Percentiles rank a stretch among this genome's conserved stretches.
Evolutionary conservation across 1,139 yeast species (phyloP).

Genomic region (Yamadazyma taylorii): DNA sequence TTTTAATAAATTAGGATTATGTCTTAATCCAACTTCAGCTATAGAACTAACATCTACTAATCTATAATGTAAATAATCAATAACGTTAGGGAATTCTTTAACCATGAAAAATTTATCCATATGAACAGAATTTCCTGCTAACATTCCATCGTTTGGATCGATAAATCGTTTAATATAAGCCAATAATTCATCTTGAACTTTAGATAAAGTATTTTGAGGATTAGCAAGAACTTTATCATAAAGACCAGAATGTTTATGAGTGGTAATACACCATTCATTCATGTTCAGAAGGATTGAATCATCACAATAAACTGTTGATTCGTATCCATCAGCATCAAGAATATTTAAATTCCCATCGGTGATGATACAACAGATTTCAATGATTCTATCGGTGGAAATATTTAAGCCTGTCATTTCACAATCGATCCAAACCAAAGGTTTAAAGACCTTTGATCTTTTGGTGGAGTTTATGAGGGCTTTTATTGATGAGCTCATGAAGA

Average conservation of each 20-base stretch:
- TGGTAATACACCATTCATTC: slow-evolving; percentile 84
- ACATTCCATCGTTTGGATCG: slow-evolving; percentile 54
- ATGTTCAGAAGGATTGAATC: slow-evolving; percentile 63
- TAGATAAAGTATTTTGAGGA: slow-evolving; percentile 48
- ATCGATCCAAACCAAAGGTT: slow-evolving; percentile 81
- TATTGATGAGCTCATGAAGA: neutral
- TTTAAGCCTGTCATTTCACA: slow-evolving; percentile 90
- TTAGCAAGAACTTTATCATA: slow-evolving; percentile 65
- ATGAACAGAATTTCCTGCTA: slow-evolving; percentile 92
- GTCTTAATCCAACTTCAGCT: slow-evolving; percentile 77
- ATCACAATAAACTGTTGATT: slow-evolving; percentile 76
- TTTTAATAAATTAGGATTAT: slow-evolving; percentile 62
- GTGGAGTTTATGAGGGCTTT: slow-evolving; percentile 6
- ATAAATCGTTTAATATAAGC: slow-evolving; percentile 59
- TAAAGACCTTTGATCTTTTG: slow-evolving; percentile 4
- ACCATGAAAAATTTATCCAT: slow-evolving; percentile 87
- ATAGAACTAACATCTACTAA: slow-evolving; percentile 85
- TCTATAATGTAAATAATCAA: slow-evolving; percentile 76
- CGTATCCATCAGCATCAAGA: slow-evolving; percentile 70
- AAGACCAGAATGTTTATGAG: slow-evolving; percentile 79
- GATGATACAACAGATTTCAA: slow-evolving; percentile 87
- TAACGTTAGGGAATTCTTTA: slow-evolving; percentile 75
- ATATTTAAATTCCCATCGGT: slow-evolving; percentile 79
- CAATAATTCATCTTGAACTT: slow-evolving; percentile 66
- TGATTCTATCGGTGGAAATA: slow-evolving; percentile 67